A percentile compares a stretch with the other conserved stretches of the same genome.
These are phyloP conservation scores for Scheffersomyces parashehatae DNA, from an alignment of 1,139 yeast species.

Conservation along the genomic window DNA sequence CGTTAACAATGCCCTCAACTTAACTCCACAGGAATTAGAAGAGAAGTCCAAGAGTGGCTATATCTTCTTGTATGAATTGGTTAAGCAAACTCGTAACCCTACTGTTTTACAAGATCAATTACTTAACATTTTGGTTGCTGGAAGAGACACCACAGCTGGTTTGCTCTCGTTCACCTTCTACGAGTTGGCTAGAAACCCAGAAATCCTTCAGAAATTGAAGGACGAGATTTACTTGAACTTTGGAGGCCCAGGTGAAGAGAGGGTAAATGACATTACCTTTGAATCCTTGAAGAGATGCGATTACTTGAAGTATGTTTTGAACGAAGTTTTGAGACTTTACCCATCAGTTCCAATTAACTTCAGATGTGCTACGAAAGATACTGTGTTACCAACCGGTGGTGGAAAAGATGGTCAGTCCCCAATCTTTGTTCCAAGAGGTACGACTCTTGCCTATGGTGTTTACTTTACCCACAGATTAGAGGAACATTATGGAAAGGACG, in stretches of 20 bases:
- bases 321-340: constrained; percentile 26
- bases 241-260: constrained; percentile 26
- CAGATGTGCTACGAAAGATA: constrained; percentile 24
- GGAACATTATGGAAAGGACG: constrained; percentile 22
- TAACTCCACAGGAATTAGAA: constrained; percentile 31
- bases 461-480: constrained; percentile 21
- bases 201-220: constrained; percentile 38
- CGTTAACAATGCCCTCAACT: constrained; percentile 20
- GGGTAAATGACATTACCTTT: constrained; percentile 17
- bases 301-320: constrained; percentile 24
- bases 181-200: constrained; percentile 47
- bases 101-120: constrained; percentile 51
- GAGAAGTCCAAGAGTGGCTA: constrained; percentile 39
- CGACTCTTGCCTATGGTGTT: constrained; percentile 21
- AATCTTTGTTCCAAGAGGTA: constrained; percentile 23
- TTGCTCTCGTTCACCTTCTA: constrained; percentile 48
- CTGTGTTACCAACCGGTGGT: constrained; percentile 27
- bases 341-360: constrained; percentile 28
- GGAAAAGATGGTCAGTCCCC: constrained; percentile 21
- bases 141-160: constrained; percentile 61
- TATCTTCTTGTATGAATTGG: constrained; percentile 52
- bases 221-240: constrained; percentile 34
- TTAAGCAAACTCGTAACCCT: constrained; percentile 51
- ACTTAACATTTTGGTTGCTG: constrained; percentile 53
- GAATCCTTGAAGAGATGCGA: constrained; percentile 26